Evolutionary conservation across 352 stramenopile species (phyloP), one percentile per base, ranked within the genome.

Genomic region (Phytophthora kernoviae): DNA sequence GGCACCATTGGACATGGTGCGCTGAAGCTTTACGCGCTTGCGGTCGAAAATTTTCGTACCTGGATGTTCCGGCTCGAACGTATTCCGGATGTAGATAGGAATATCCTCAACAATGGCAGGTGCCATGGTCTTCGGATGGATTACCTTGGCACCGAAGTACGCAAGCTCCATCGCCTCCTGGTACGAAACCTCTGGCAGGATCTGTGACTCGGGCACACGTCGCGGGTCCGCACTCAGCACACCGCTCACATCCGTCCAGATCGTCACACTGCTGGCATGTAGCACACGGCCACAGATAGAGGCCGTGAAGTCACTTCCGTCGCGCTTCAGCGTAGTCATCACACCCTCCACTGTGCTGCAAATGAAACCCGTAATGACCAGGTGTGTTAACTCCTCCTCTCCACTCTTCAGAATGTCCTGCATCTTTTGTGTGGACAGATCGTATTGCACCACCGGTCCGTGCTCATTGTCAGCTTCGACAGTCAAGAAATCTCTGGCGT

Each of bases 81-180:
- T 99, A 66, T 99, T 99, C 9, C 91, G 87, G 65, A 99, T 98
- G 68, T 90, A 98, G 57, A 99, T 98, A 5, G 97, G 97, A 57
- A 99, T 98, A 63, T 75, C 89, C n/a, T 91, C 84, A 14, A 80
- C 55, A 24, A 96, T 85, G 20, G 87, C 88, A 4, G 93, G 92
- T 11, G 79, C 88, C 96, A 99, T 99, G 27, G 96, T 97, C 83
- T 98, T 98, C 5, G 96, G 96, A 67, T 99, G 96, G 15, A 99
- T 88, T 30, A 99, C 96, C 71, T 99, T 98, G 12, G 97, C 97
- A 22, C 97, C 97, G 72, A 99, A 99, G 70, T 98, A 99, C 8
- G 96, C 96, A 24, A 99, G 80, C 76, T 99, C 97, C 93, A 99
- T 98, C 33, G 97, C 97, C 73, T 99, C 96, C 66, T 98, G 94